A percentile compares a stretch with the other conserved stretches of the same genome.
Evolutionary conservation across 306 rosid genomes (phyloP).

Genomic region (Trifolium dubium): DNA sequence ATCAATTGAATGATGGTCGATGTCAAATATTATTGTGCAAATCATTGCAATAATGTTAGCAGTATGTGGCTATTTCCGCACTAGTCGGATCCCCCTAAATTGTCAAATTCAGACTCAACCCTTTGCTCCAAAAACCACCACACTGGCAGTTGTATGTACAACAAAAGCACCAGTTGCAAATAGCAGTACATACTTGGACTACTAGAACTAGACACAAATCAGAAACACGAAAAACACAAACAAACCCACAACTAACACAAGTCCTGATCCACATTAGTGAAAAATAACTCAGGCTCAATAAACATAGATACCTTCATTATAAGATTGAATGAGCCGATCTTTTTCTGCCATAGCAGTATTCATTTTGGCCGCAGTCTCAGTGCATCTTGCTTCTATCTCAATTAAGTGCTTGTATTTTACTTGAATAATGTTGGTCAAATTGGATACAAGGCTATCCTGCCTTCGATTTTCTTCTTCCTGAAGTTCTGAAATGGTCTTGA

Average conservation of each 20-base stretch:
- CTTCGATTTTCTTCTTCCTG: conserved; percentile 88
- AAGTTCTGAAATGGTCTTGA: conserved; percentile 78
- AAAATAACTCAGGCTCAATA: conserved; percentile 16
- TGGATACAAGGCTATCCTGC: conserved; percentile 79
- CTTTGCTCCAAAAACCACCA: conserved; percentile 20
- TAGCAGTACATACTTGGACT: conserved; percentile 20
- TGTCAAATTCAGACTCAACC: conserved; percentile 24
- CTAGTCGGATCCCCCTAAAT: background rate
- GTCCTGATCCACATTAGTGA: conserved; percentile 17
- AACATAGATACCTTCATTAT: conserved; percentile 76
- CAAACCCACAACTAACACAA: conserved; percentile 7
- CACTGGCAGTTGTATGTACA: conserved; percentile 24
- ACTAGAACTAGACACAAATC: conserved; percentile 34
- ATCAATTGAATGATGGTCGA: background rate
- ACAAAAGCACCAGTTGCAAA: conserved; percentile 33
- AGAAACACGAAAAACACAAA: conserved; percentile 27
- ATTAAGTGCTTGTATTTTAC: conserved; percentile 60
- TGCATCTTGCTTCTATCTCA: conserved; percentile 81
- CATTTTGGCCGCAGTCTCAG: conserved; percentile 63
- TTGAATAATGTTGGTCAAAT: conserved; percentile 72
- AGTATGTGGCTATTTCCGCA: conserved; percentile 18
- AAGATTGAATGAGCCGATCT: conserved; percentile 72
- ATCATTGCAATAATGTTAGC: conserved; percentile 3
- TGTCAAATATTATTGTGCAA: conserved; percentile 19
- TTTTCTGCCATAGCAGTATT: conserved; percentile 58